phyloP scores from a whole-genome alignment of 257 asterid genomes.

The Haberlea rhodopensis region DNA sequence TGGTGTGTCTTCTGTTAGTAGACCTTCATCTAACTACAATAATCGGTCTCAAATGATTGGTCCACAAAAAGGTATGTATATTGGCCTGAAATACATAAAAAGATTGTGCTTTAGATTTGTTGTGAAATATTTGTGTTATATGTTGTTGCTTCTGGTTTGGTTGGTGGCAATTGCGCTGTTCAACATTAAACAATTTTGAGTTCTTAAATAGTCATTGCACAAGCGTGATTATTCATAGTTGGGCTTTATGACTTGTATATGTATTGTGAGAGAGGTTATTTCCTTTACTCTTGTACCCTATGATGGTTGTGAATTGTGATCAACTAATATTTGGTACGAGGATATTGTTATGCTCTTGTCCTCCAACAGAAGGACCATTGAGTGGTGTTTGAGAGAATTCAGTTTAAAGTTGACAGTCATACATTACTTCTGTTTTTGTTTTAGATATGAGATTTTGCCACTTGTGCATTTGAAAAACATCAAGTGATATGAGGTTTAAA shows the following conservation, averaged over 20 bases:
- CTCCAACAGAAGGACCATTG: neutral
- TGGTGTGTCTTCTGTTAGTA: slow-evolving; percentile 48
- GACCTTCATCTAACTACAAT: slow-evolving; percentile 76
- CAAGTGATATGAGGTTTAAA: neutral
- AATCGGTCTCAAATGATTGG: slow-evolving; percentile 62
- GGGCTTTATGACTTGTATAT: neutral
- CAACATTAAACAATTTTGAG: too few relatives aligned
- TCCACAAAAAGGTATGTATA: slow-evolving; percentile 58
- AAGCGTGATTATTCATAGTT: slow-evolving; percentile 3
- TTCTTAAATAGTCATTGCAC: too few relatives aligned
- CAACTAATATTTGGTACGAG: slow-evolving; percentile 7
- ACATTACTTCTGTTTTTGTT: neutral
- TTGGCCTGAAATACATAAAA: slow-evolving; percentile 19
- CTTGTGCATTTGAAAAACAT: neutral
- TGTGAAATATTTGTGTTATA: slow-evolving; percentile 7
- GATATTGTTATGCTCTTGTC: neutral
- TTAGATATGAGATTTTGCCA: neutral
- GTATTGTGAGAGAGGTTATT: slow-evolving; percentile 7
- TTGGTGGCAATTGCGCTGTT: too few relatives aligned
- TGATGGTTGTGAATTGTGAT: slow-evolving; percentile 16
- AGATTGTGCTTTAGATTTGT: slow-evolving; percentile 13
- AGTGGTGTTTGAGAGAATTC: neutral
- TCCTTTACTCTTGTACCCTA: slow-evolving; percentile 8
- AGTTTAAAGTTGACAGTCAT: neutral
- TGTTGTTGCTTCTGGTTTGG: too few relatives aligned